Conservation (phyloP, 1,139 yeast species). For the Hanseniaspora gamundiae region DNA sequence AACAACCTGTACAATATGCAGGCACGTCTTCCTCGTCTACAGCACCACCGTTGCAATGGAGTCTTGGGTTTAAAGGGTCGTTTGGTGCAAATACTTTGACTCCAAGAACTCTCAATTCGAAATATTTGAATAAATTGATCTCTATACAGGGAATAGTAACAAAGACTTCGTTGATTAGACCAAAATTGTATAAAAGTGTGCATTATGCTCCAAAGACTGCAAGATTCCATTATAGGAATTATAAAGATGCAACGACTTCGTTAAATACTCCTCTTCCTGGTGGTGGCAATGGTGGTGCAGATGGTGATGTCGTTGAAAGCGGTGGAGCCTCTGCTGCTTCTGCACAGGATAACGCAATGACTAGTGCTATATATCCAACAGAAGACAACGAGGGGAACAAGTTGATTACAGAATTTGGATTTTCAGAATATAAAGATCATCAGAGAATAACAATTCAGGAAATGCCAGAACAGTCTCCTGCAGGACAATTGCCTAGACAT, state of each 20-base stretch:
- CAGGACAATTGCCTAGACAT: slow-evolving; percentile 93
- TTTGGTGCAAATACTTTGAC: slow-evolving; percentile 82
- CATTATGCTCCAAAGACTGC: slow-evolving; percentile 85
- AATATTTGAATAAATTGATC: slow-evolving; percentile 66
- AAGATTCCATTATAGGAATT: slow-evolving; percentile 80
- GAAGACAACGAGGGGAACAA: slow-evolving; percentile 88
- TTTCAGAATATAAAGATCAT: slow-evolving; percentile 85
- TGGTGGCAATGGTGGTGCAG: slow-evolving; percentile 54
- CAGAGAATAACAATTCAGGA: slow-evolving; percentile 91
- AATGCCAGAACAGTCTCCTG: slow-evolving; percentile 97
- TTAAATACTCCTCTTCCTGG: slow-evolving; percentile 47
- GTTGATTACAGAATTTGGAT: slow-evolving; percentile 83
- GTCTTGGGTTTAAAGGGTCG: slow-evolving; percentile 74
- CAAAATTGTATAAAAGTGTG: slow-evolving; percentile 83
- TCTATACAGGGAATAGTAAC: slow-evolving; percentile 95
- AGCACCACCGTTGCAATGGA: slow-evolving; percentile 14
- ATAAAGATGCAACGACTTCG: slow-evolving; percentile 85
- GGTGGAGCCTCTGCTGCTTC: slow-evolving; percentile 31
- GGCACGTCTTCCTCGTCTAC: slow-evolving; percentile 11
- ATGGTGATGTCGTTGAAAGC: slow-evolving; percentile 86
- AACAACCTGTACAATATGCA: too few relatives aligned
- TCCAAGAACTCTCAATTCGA: slow-evolving; percentile 77
- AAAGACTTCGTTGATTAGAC: slow-evolving; percentile 83
- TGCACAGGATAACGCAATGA: slow-evolving; percentile 27
- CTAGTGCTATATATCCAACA: slow-evolving; percentile 86